These are phyloP conservation scores for Teunomyces barrocoloradensis DNA, from an alignment of 805 yeast species.

Conservation along the genomic window DNA sequence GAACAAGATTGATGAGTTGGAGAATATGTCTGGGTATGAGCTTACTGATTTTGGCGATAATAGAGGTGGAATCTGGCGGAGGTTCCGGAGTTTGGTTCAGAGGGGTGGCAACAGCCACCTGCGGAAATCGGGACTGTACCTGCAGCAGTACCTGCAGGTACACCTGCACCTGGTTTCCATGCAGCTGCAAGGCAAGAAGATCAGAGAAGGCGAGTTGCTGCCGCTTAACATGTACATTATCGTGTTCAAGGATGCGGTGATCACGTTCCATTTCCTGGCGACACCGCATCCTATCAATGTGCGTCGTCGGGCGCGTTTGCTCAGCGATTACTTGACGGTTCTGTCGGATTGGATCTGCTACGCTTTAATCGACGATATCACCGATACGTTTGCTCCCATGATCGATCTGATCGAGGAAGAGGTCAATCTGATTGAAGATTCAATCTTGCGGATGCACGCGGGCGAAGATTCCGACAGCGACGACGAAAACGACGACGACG, in stretches of 20 bases:
- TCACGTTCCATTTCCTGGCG: conserved; percentile 91
- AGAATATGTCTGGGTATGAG: conserved; percentile 14
- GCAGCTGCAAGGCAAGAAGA: conserved; percentile 28
- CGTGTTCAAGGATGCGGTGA: conserved; percentile 86
- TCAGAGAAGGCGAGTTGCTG: conserved; percentile 59
- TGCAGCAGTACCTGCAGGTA: not conserved
- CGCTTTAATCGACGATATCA: conserved; percentile 93
- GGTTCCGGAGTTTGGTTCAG: conserved; percentile 10
- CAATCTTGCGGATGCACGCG: conserved; percentile 83
- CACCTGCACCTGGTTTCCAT: conserved; percentile 12
- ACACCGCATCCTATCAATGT: conserved; percentile 97
- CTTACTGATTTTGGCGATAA: conserved; percentile 11
- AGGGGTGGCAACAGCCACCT: not conserved
- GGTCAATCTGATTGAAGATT: conserved; percentile 91
- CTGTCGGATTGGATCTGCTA: conserved; percentile 97
- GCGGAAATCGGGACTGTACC: not conserved
- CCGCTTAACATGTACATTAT: conserved; percentile 92
- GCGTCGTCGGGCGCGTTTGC: conserved; percentile 83
- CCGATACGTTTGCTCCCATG: conserved; percentile 97
- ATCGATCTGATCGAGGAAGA: conserved; percentile 92
- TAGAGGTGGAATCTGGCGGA: conserved; percentile 14
- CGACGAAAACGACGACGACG: conserved; percentile 28
- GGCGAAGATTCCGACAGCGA: conserved; percentile 47
- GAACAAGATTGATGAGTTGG: conserved; percentile 35
- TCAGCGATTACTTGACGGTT: conserved; percentile 84